Evolutionary conservation across 352 stramenopile species (phyloP).

Genomic region (Pythium myriotylum): DNA sequence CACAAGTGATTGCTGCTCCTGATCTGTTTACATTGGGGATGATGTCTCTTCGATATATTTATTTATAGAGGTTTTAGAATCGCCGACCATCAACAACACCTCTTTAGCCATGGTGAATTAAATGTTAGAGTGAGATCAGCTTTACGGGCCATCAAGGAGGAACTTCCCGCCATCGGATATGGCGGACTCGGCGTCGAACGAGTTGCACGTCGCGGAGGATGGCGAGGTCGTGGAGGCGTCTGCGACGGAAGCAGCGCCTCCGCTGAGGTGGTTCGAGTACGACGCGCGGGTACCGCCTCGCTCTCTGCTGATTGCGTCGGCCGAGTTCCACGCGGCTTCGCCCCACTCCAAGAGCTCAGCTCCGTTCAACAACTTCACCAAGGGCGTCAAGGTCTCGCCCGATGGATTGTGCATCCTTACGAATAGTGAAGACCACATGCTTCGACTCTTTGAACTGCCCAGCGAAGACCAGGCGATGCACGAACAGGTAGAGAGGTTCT

Average conservation of each 20-base stretch:
- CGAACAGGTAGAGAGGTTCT: constrained; percentile 7
- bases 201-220: not conserved
- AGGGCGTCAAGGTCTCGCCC: constrained; percentile 71
- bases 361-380: constrained; percentile 74
- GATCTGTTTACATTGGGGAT: no score
- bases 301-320: constrained; percentile 9
- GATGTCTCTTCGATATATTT: no score
- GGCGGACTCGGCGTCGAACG: not conserved
- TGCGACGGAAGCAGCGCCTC: not conserved
- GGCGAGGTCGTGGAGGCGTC: not conserved
- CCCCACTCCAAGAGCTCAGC: not conserved
- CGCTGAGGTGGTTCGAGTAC: constrained; percentile 19
- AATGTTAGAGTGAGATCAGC: no score
- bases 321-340: constrained; percentile 13
- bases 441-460: constrained; percentile 79
- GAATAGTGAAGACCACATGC: constrained; percentile 77
- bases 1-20: not conserved
- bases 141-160: no score
- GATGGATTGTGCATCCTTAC: constrained; percentile 88
- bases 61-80: no score
- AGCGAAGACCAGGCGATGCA: not conserved
- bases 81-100: no score
- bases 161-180: not conserved
- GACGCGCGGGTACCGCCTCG: not conserved
- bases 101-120: no score